Evolutionary conservation across 169 alveolate species (phyloP).

Genomic region (Cardiosporidium cionae): DNA sequence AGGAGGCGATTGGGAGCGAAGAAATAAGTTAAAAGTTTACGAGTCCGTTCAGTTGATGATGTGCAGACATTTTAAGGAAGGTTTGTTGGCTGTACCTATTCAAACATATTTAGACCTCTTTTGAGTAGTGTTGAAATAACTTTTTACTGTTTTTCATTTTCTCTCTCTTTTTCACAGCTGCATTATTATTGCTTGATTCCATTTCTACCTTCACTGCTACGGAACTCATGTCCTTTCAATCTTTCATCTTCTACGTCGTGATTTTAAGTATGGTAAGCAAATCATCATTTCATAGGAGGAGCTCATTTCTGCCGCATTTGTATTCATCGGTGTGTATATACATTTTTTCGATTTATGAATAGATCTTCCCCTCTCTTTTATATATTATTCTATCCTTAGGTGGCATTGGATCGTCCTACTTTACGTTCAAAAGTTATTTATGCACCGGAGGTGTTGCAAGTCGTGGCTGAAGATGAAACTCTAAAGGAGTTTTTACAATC

Average conservation of each 20-base stretch:
- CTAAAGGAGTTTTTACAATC: constrained; percentile 59
- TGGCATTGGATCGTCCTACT: constrained; percentile 77
- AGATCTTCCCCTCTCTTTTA: no score
- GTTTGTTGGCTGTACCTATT: neutral
- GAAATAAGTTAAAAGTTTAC: constrained; percentile 88
- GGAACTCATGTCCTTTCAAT: constrained; percentile 83
- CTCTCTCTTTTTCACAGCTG: constrained; percentile 9
- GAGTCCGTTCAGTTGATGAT: constrained; percentile 55
- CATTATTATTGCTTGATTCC: constrained; percentile 63
- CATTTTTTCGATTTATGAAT: neutral
- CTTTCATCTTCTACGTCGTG: constrained; percentile 81
- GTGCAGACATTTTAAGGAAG: constrained; percentile 11
- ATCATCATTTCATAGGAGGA: neutral
- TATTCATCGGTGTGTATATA: neutral
- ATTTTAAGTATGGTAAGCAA: constrained; percentile 58
- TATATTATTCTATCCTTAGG: constrained; percentile 44
- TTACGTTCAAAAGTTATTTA: neutral
- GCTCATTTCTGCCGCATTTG: neutral
- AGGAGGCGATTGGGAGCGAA: constrained; percentile 98
- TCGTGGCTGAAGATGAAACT: constrained; percentile 73
- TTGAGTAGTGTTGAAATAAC: no score
- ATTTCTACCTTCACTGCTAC: constrained; percentile 88
- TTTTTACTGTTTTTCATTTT: no score
- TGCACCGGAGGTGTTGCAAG: constrained; percentile 50
- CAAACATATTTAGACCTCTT: neutral